A percentile compares a stretch with the other conserved stretches of the same genome.
phyloP scores from a whole-genome alignment of 345 rosid genomes.

The Erucastrum elatum region DNA sequence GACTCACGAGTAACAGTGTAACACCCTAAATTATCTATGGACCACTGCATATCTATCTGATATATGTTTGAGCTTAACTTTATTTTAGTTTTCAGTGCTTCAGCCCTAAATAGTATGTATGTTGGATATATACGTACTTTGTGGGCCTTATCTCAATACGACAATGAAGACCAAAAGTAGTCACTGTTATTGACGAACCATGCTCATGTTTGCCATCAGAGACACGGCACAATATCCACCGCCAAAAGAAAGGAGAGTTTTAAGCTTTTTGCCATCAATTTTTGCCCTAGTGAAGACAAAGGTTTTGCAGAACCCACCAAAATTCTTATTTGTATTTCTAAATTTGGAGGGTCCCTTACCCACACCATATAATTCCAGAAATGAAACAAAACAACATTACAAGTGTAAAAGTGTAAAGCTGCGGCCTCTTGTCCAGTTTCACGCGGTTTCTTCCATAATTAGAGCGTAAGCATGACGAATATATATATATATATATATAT shows the following conservation, averaged over 20 bases:
- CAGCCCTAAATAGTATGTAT: not conserved
- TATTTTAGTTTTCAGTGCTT: not conserved
- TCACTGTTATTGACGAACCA: constrained; percentile 1
- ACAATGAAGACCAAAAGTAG: constrained; percentile 8
- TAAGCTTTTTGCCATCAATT: constrained; percentile 17
- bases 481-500: too few relatives aligned
- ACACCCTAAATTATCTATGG: constrained; percentile 1
- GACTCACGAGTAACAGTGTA: constrained; percentile 6
- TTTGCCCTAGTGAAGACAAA: constrained; percentile 21
- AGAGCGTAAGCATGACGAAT: constrained; percentile 26
- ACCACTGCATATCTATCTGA: not conserved
- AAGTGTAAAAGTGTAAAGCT: constrained; percentile 22
- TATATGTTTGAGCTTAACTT: not conserved
- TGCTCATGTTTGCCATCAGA: constrained; percentile 30
- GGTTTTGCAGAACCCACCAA: constrained; percentile 21
- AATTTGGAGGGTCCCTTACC: not conserved
- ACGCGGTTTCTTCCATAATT: constrained; percentile 4
- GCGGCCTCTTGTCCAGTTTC: not conserved
- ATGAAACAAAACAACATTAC: not conserved
- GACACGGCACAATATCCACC: constrained; percentile 34
- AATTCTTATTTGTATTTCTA: not conserved
- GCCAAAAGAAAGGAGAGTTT: constrained; percentile 13
- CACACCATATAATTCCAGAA: constrained; percentile 9
- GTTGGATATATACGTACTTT: constrained; percentile 5
- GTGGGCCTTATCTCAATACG: constrained; percentile 18